Evolutionary conservation across 768 basidiomycete genomes (phyloP).

Genomic region (Leccinum broughii): DNA sequence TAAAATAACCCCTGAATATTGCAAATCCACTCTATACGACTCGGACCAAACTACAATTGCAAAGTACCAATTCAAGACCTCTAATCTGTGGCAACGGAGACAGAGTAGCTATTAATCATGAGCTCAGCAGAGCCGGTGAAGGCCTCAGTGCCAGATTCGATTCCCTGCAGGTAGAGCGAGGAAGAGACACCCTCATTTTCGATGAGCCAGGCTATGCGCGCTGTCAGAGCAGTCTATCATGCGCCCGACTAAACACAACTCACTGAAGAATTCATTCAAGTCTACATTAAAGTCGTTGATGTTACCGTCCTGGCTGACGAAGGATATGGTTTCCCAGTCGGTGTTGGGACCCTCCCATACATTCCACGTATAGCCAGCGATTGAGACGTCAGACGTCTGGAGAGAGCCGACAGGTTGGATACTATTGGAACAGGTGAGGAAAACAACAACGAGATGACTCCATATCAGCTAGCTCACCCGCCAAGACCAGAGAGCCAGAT

Average conservation of each 20-base stretch:
- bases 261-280: conserved; percentile 57
- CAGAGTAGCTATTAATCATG: conserved; percentile 42
- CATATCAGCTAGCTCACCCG: conserved; percentile 37
- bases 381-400: conserved; percentile 38
- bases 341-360: conserved; percentile 55
- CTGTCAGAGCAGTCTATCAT: conserved; percentile 1
- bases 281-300: conserved; percentile 53
- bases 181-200: conserved; percentile 47
- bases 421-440: conserved; percentile 28
- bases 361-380: conserved; percentile 56
- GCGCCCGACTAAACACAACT: conserved; percentile 13
- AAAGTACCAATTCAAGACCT: not conserved
- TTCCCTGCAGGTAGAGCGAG: conserved; percentile 51
- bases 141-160: conserved; percentile 57
- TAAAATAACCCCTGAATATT: not conserved
- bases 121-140: conserved; percentile 52
- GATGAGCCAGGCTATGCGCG: conserved; percentile 44
- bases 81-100: conserved; percentile 32
- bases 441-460: too few relatives aligned
- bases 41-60: not conserved
- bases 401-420: conserved; percentile 57
- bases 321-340: conserved; percentile 58
- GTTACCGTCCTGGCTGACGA: conserved; percentile 48
- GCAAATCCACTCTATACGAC: too few relatives aligned
- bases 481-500: conserved; percentile 61